Evolutionary conservation across 169 alveolate species (phyloP).

Genomic region (Neospora caninum): DNA sequence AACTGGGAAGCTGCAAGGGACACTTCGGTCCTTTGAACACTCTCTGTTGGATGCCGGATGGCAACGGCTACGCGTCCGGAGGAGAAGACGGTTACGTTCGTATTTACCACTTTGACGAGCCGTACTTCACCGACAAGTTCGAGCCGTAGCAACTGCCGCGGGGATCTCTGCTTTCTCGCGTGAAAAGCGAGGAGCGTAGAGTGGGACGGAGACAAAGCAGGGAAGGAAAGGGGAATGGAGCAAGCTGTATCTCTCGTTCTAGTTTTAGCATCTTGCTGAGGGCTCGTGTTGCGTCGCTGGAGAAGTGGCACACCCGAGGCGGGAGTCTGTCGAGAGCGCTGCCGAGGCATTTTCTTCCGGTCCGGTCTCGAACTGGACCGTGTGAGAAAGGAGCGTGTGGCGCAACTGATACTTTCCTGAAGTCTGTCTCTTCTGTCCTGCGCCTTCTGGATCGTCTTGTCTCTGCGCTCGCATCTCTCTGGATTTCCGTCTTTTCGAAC

Average conservation of each 20-base stretch:
- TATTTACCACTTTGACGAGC: conserved; percentile 91
- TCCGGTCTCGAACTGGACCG: neutral
- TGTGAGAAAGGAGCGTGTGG: neutral
- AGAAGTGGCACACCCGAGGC: neutral
- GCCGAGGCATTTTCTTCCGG: no score
- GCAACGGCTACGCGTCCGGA: conserved; percentile 92
- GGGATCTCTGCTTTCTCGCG: neutral
- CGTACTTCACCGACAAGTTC: conserved; percentile 84
- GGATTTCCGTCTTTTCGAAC: no score
- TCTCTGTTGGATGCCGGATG: conserved; percentile 91
- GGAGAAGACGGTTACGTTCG: conserved; percentile 96
- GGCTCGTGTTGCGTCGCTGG: neutral
- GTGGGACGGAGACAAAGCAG: neutral
- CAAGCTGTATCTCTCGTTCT: neutral
- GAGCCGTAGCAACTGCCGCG: neutral
- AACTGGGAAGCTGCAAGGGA: conserved; percentile 93
- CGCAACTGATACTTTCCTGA: no score
- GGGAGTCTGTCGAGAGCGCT: neutral
- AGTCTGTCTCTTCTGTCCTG: no score
- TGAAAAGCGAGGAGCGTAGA: neutral
- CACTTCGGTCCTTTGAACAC: conserved; percentile 97
- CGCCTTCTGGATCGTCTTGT: no score
- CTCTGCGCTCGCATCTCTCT: no score
- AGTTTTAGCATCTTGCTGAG: neutral
- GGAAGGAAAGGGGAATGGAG: neutral